Base-by-base conservation (phyloP, 1,284 basidiomycete genomes). In the Apiotrichum gracile region DNA sequence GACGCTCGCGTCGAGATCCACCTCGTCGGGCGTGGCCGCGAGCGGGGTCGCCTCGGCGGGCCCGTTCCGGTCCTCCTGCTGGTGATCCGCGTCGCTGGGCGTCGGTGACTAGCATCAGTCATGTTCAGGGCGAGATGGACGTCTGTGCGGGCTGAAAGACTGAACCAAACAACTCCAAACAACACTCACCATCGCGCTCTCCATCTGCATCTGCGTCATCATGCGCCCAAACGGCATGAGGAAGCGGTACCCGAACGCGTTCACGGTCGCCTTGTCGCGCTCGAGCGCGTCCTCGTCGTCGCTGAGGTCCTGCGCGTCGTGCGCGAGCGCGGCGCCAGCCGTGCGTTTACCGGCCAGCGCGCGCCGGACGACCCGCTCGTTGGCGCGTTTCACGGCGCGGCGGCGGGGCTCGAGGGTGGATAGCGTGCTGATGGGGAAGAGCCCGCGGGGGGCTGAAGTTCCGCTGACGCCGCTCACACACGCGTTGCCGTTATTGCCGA, bases 121-220 rank as follows among this genome's bases (percentile, higher is more conserved):
- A 17, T 5, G 34, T 9, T 29, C 27, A 29, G 27, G 13, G 27
- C 27, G 27, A 7, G 27, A 29, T 29, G 27, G 27, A 29, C 27
- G 13, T 13, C 27, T 29, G 27, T 13, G 27, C 6, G 7, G 7
- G 27, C 27, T 29, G 27, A 7, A 29, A 6, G 7, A 29, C 27
- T 29, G n/a, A n/a, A n/a, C 33, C 33, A 10, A 10, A 38, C 13
- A 17, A 29, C 34, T 14, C 24, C 31, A 2, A 27, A 13, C 7
- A 13, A 24, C n/a, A 64, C 68, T 50, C 47, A 73, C 72, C 16
- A 67, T 64, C 5, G 64, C 67, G n/a, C 63, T 62, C 44, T 74
- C 72, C 55, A 69, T 62, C 58, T 74, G 70, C 61, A 68, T 67
- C 52, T 72, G 70, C n/a, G 72, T 74, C 49, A 63, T 59, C 19